These are phyloP conservation scores for Falciphora oryzae DNA, from an alignment of 2,329 filamentous ascomycete species.

Conservation along the genomic window DNA sequence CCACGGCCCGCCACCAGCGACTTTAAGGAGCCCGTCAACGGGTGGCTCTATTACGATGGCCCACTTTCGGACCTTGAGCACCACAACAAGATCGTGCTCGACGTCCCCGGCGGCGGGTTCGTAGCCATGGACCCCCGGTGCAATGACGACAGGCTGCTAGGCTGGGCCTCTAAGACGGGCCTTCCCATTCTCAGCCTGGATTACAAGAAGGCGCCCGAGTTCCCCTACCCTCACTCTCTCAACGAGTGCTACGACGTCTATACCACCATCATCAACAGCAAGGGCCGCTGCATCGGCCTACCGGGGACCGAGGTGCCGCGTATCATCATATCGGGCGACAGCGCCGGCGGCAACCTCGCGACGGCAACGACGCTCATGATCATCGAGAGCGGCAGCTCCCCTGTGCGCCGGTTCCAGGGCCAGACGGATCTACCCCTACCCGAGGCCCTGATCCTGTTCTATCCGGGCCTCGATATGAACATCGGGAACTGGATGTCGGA, in stretches of 20 bases:
- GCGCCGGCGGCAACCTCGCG: constrained; percentile 75
- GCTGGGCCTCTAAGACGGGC: constrained; percentile 85
- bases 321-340: constrained; percentile 72
- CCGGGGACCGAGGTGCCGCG: constrained; percentile 60
- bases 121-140: constrained; percentile 95
- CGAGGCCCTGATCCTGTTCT: constrained; percentile 77
- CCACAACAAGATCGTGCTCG: constrained; percentile 67
- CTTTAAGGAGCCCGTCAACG: constrained; percentile 76
- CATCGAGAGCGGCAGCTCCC: constrained; percentile 63
- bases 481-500: constrained; percentile 99
- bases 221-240: constrained; percentile 77
- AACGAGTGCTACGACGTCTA: constrained; percentile 89
- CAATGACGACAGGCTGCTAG: constrained; percentile 88
- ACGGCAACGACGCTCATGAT: constrained; percentile 84
- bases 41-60: constrained; percentile 93
- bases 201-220: constrained; percentile 82
- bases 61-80: constrained; percentile 56
- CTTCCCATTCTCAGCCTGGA: constrained; percentile 88
- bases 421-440: constrained; percentile 63
- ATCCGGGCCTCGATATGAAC: constrained; percentile 91
- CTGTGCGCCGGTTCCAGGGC: constrained; percentile 48
- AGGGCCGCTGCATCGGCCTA: constrained; percentile 71
- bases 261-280: constrained; percentile 62
- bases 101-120: constrained; percentile 91
- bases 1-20: constrained; percentile 72